Conservation (phyloP, 2,329 filamentous ascomycete species). For the Setomelanomma holmii region DNA sequence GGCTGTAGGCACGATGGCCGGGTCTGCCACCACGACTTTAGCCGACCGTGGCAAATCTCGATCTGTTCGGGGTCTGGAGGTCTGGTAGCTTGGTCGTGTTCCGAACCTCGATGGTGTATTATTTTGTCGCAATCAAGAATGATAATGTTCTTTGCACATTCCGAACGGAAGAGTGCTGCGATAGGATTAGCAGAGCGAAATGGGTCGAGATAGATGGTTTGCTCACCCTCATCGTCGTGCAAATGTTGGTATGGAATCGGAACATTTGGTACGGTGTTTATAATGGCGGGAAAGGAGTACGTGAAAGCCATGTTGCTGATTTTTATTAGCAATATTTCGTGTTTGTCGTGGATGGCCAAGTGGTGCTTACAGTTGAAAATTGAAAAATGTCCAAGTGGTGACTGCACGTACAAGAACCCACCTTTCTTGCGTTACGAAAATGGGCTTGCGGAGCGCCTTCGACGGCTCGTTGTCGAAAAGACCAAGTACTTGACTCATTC, state of each 20-base stretch:
- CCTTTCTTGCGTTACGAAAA: conserved; percentile 19
- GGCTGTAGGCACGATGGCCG: conserved; percentile 25
- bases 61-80: conserved; percentile 21
- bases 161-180: conserved; percentile 34
- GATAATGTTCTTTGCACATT: conserved; percentile 35
- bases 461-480: conserved; percentile 26
- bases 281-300: conserved; percentile 29
- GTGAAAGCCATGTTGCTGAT: conserved; percentile 36
- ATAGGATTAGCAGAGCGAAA: conserved; percentile 3
- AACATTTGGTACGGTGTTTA: conserved; percentile 30
- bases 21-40: conserved; percentile 33
- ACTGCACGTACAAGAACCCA: conserved; percentile 33
- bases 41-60: conserved; percentile 27
- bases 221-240: conserved; percentile 27
- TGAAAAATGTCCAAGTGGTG: conserved; percentile 41
- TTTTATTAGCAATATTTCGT: conserved; percentile 7
- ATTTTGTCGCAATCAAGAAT: conserved; percentile 30
- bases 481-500: conserved; percentile 29
- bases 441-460: conserved; percentile 11
- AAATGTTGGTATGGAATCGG: conserved; percentile 29
- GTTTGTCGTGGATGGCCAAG: not conserved
- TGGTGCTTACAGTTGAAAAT: conserved; percentile 40
- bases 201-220: not conserved
- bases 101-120: conserved; percentile 16
- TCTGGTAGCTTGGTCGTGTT: not conserved